These are phyloP conservation scores for Arthrinium phaeospermum DNA, from an alignment of 2,329 filamentous ascomycete genomes.

Conservation along the genomic window DNA sequence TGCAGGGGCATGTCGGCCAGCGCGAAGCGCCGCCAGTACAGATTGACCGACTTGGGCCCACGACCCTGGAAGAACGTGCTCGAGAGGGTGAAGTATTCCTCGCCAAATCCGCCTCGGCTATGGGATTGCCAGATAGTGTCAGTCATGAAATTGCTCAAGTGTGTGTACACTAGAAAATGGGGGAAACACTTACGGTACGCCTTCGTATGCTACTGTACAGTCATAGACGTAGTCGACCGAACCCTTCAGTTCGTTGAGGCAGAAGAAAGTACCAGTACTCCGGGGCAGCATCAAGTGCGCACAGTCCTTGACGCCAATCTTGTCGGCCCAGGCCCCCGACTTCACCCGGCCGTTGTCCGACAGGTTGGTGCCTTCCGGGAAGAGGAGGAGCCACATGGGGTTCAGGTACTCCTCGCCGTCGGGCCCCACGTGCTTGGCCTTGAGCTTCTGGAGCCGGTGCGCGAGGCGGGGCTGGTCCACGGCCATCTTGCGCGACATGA, in stretches of 20 bases:
- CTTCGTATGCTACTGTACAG: constrained; percentile 95
- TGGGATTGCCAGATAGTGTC: background rate
- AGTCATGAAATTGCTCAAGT: constrained; percentile 19
- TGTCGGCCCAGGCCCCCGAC: constrained; percentile 78
- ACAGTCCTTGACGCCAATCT: constrained; percentile 73
- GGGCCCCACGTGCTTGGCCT: constrained; percentile 59
- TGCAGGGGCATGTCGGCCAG: constrained; percentile 82
- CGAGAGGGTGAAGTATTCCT: constrained; percentile 84
- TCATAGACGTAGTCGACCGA: constrained; percentile 87
- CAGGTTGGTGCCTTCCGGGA: constrained; percentile 86
- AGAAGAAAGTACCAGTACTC: constrained; percentile 82
- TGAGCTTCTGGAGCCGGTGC: constrained; percentile 74
- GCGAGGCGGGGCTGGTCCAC: constrained; percentile 78
- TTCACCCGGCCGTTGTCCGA: constrained; percentile 72
- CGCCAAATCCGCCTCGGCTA: constrained; percentile 82
- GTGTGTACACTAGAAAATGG: background rate
- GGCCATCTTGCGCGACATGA: constrained; percentile 88
- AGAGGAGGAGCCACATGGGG: constrained; percentile 90
- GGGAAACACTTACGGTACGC: constrained; percentile 74
- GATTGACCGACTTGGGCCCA: constrained; percentile 92
- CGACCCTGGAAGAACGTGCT: constrained; percentile 89
- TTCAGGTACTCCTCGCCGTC: constrained; percentile 61
- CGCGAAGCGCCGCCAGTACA: constrained; percentile 90
- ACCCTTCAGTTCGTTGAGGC: constrained; percentile 74
- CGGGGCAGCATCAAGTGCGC: constrained; percentile 78